phyloP scores from a whole-genome alignment of 2,329 filamentous ascomycete genomes.

The Orbilia quercus region DNA sequence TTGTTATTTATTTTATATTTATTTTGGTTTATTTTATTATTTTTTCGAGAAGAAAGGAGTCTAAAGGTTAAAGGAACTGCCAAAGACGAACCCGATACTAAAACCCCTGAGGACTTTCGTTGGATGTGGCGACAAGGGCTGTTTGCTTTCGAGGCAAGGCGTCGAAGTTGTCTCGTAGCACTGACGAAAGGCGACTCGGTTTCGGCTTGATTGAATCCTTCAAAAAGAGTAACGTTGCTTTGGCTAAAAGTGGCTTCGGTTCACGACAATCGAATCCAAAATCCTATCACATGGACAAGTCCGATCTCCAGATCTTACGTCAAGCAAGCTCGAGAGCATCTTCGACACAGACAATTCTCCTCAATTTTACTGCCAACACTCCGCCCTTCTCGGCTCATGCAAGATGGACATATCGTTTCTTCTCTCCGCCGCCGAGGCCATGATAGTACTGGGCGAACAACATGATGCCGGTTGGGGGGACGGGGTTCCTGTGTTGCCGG shows the following conservation, averaged over 20 bases:
- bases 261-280: neutral
- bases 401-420: constrained; percentile 18
- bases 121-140: no score
- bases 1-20: no score
- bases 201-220: no score
- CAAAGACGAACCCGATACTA: no score
- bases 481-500: neutral
- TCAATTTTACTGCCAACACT: neutral
- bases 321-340: neutral
- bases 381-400: neutral
- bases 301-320: constrained; percentile 9
- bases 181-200: no score
- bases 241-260: neutral
- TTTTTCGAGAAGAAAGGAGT: no score
- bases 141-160: no score
- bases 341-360: neutral
- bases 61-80: no score
- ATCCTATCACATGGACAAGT: constrained; percentile 26
- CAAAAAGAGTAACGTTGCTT: no score
- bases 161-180: no score
- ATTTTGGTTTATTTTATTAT: no score
- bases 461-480: neutral
- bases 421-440: constrained; percentile 8
- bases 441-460: constrained; percentile 1
- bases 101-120: no score